phyloP scores from a whole-genome alignment of 208 protist genomes.

The Trypanosoma vivax region DNA sequence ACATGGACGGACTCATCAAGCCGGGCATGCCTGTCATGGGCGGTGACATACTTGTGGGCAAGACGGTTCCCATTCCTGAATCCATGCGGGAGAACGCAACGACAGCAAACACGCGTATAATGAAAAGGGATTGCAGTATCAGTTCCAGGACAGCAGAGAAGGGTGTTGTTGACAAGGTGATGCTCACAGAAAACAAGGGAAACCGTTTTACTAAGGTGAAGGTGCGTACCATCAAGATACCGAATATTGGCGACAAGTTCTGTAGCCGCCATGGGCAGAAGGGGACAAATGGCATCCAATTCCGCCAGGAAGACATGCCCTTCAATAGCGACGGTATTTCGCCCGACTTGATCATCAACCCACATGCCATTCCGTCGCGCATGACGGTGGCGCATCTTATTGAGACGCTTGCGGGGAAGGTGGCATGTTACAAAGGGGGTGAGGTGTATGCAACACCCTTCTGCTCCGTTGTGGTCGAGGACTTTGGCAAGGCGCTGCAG shows the following conservation, averaged over 20 bases:
- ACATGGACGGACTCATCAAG: conserved; percentile 91
- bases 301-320: conserved; percentile 96
- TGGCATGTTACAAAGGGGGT: conserved; percentile 54
- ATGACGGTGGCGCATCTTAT: conserved; percentile 98
- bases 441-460: conserved; percentile 96
- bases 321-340: conserved; percentile 93
- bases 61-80: conserved; percentile 27
- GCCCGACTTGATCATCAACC: conserved; percentile 99
- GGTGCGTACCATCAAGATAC: conserved; percentile 91
- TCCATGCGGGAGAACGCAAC: conserved; percentile 6
- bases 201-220: conserved; percentile 92
- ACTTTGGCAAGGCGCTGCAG: conserved; percentile 66
- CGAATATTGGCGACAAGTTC: conserved; percentile 99
- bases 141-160: conserved; percentile 83
- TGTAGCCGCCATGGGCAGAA: conserved; percentile 97
- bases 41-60: conserved; percentile 93
- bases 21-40: conserved; percentile 81
- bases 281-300: conserved; percentile 95
- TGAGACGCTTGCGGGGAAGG: conserved; percentile 92
- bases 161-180: conserved; percentile 91
- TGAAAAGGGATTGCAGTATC: conserved; percentile 77
- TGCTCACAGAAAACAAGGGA: conserved; percentile 91
- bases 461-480: conserved; percentile 78
- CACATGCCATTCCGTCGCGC: conserved; percentile 97
- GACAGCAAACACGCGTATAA: conserved; percentile 37